A percentile compares a stretch with the other conserved stretches of the same genome.
These are phyloP conservation scores for Citrus maxima DNA, from an alignment of 345 rosid genomes.

Conservation along the genomic window DNA sequence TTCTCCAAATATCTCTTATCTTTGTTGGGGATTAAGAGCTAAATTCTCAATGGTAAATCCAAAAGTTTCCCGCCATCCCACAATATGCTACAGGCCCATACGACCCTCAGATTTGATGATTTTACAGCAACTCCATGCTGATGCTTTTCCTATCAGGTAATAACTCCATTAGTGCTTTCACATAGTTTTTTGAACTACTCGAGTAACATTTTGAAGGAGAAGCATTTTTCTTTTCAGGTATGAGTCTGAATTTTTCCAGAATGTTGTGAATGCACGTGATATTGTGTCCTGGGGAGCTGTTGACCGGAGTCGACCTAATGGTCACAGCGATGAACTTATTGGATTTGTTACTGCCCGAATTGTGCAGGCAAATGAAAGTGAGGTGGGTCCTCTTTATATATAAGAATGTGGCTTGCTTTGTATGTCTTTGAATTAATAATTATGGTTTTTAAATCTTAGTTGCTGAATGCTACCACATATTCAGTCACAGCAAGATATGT, in stretches of 20 bases:
- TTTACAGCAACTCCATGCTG: conserved; percentile 69
- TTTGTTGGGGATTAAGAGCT: conserved; percentile 47
- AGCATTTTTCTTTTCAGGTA: conserved; percentile 54
- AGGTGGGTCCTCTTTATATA: conserved; percentile 48
- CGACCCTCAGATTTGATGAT: conserved; percentile 70
- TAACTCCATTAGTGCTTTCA: neutral
- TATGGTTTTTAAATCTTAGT: conserved; percentile 1
- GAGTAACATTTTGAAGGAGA: conserved; percentile 15
- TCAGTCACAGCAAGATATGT: neutral
- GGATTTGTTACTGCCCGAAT: conserved; percentile 90
- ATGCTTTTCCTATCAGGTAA: conserved; percentile 84
- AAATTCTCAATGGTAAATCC: conserved; percentile 48
- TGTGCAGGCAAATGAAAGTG: conserved; percentile 74
- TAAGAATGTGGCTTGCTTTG: conserved; percentile 8
- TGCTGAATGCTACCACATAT: conserved; percentile 3
- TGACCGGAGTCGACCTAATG: conserved; percentile 72
- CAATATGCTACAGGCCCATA: conserved; percentile 68
- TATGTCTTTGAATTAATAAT: conserved; percentile 1
- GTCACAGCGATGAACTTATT: conserved; percentile 68
- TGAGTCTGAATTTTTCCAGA: conserved; percentile 89
- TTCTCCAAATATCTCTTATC: conserved; percentile 27
- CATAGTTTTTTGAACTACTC: conserved; percentile 8
- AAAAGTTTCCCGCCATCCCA: conserved; percentile 43
- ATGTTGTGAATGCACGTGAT: conserved; percentile 72
- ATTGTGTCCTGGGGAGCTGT: conserved; percentile 95